Conservation (phyloP, 148 eudicot genomes). For the Dysphania ambrosioides region DNA sequence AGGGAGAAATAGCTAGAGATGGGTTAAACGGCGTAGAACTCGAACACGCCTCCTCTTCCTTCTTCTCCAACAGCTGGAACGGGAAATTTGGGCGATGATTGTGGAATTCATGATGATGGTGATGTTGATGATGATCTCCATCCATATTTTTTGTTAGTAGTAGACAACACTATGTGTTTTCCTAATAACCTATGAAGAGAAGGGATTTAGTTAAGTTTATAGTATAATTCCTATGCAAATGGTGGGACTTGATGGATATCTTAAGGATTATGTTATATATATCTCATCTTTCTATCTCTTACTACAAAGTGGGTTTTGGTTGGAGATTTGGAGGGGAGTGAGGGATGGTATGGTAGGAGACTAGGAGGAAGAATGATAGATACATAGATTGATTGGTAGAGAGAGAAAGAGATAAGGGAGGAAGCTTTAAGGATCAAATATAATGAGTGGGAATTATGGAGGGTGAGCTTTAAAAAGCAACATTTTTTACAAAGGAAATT, state of each 20-base stretch:
- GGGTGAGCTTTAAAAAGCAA: slow-evolving; percentile 62
- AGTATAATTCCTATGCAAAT: slow-evolving; percentile 3
- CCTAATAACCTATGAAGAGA: not conserved
- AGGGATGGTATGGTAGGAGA: not conserved
- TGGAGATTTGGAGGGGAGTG: slow-evolving; percentile 23
- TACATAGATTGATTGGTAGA: slow-evolving; percentile 17
- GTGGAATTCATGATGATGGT: slow-evolving; percentile 43
- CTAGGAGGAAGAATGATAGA: slow-evolving; percentile 9
- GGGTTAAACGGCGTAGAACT: slow-evolving; percentile 44
- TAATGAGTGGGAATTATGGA: slow-evolving; percentile 85
- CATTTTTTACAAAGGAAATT: slow-evolving; percentile 24
- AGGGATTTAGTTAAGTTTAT: slow-evolving; percentile 20
- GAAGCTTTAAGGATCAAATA: slow-evolving; percentile 61
- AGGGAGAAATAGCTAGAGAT: slow-evolving; percentile 40
- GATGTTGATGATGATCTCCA: slow-evolving; percentile 53
- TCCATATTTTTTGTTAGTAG: slow-evolving; percentile 40
- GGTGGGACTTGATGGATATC: slow-evolving; percentile 23
- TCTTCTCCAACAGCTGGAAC: slow-evolving; percentile 75
- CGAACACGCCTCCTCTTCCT: slow-evolving; percentile 61
- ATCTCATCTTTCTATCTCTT: slow-evolving; percentile 14
- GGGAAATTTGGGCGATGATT: slow-evolving; percentile 71
- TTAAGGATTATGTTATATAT: slow-evolving; percentile 9
- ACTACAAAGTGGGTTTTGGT: slow-evolving; percentile 22
- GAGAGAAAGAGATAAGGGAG: slow-evolving; percentile 28
- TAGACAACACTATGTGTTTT: not conserved